These are phyloP conservation scores for Asparagopsis taxiformis DNA, from an alignment of 31 red algal genomes.

Conservation along the genomic window DNA sequence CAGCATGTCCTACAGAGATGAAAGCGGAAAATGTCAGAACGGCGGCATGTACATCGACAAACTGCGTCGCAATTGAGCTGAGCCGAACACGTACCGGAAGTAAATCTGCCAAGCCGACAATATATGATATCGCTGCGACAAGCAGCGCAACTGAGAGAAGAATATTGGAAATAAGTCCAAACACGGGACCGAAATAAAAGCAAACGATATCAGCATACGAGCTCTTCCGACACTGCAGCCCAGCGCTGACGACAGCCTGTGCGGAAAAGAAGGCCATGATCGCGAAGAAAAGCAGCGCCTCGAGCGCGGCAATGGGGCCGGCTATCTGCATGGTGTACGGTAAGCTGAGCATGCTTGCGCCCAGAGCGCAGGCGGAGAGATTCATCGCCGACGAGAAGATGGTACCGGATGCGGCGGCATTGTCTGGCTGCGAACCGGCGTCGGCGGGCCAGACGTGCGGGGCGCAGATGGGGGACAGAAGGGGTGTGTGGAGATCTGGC, in stretches of 20 bases:
- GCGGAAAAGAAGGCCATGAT: conserved; percentile 53
- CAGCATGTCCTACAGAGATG: conserved; percentile 34
- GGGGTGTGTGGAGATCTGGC: too few relatives aligned
- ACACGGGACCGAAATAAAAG: conserved; percentile 31
- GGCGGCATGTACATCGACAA: background rate
- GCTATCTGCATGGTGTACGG: conserved; percentile 63
- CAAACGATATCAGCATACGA: conserved; percentile 59
- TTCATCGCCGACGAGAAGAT: conserved; percentile 62
- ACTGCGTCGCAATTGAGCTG: background rate
- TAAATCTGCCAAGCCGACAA: conserved; percentile 70
- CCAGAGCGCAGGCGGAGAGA: conserved; percentile 66
- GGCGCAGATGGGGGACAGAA: too few relatives aligned
- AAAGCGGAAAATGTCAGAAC: background rate
- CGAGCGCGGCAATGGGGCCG: conserved; percentile 39
- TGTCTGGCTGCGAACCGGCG: too few relatives aligned
- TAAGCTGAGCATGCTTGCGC: conserved; percentile 70
- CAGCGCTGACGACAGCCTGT: conserved; percentile 54
- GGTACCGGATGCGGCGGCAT: too few relatives aligned
- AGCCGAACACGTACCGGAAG: conserved; percentile 53
- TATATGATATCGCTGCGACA: conserved; percentile 74
- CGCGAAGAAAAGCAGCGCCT: conserved; percentile 36
- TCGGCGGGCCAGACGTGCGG: too few relatives aligned
- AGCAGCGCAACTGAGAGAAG: conserved; percentile 51
- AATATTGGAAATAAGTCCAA: conserved; percentile 34
- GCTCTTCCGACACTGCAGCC: conserved; percentile 31